Evolutionary conservation across 192 early-diverging fungal species (phyloP).

Genomic region (Haplosporangium gracile): DNA sequence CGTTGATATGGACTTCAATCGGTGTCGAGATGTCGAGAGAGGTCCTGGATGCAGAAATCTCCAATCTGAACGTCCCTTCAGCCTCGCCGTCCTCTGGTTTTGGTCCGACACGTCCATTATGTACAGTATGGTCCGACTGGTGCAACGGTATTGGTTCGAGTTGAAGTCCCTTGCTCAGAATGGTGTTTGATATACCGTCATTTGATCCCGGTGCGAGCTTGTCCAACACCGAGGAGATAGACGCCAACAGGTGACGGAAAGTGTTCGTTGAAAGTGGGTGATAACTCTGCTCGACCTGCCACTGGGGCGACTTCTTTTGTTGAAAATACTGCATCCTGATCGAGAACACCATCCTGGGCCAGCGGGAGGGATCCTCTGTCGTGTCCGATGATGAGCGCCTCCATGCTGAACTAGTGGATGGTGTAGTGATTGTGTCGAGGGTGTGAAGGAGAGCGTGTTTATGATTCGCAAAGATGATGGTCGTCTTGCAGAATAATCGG

Average conservation of each 20-base stretch:
- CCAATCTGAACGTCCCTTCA: constrained; percentile 13
- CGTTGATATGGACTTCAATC: constrained; percentile 28
- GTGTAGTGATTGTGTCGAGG: constrained; percentile 14
- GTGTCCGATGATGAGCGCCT: not conserved
- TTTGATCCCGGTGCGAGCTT: not conserved
- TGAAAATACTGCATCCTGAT: constrained; percentile 44
- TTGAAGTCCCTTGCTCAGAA: not conserved
- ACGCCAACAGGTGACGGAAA: constrained; percentile 1
- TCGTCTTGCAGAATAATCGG: constrained; percentile 25
- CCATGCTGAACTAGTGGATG: constrained; percentile 4
- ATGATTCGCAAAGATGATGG: constrained; percentile 21
- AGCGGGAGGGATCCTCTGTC: constrained; percentile 9
- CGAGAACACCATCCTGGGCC: constrained; percentile 37
- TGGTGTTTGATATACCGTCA: not conserved
- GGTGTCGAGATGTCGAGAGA: constrained; percentile 12
- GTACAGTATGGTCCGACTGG: constrained; percentile 11
- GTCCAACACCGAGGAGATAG: constrained; percentile 4
- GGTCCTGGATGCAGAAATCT: constrained; percentile 30
- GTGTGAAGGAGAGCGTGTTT: constrained; percentile 28
- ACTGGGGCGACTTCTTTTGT: not conserved
- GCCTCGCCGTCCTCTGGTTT: not conserved
- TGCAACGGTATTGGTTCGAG: constrained; percentile 25
- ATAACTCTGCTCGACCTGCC: not conserved
- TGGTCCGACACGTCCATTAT: constrained; percentile 22
- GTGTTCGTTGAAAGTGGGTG: not conserved